Evolutionary conservation across 2,329 filamentous ascomycete genomes (phyloP), one percentile per base, ranked within the genome.

Genomic region (Cercospora beticola): DNA sequence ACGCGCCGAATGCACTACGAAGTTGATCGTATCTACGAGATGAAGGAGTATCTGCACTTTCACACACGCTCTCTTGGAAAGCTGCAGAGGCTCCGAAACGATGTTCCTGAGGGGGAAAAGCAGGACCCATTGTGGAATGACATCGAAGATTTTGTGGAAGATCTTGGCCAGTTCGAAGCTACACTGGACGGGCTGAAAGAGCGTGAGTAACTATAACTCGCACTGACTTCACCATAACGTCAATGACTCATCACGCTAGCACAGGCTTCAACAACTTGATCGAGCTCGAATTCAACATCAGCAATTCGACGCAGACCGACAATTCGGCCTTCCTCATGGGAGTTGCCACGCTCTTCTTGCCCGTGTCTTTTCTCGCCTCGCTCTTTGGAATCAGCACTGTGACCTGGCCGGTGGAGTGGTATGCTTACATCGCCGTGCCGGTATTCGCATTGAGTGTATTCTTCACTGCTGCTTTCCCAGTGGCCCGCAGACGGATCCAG

Each of bases 281-380:
- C 62, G 78, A 79, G 57, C 76, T 80, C n/a, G 78, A 80, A 57
- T 79, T 80, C 75, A 80, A 79, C 69, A 79, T 79, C 54, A 75
- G 77, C 58, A 79, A 77, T 60, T 76, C 77, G 2, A 75, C 75
- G 8, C 78, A 79, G 65, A 74, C 77, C 26, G 78, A 79, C 62
- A 76, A 79, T 64, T 73, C 75, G 21, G 73, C 71, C 9, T 80
- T 79, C 65, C 72, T 80, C 8, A 74, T 75, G 21, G 73, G 73
- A n/a, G 71, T 79, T 26, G 78, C 78, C 10, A 78, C 77, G 1
- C 67, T 80, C 8, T 79, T 79, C 71, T 68, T 80, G 12, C 78
- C 78, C 1, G 65, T 79, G 18, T 78, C 78, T 1, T 79, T 76
- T 66, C 71, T 79, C 8, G 76, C 78, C 7, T 75, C 73, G n/a